Evolutionary conservation across 495 filamentous ascomycete species (phyloP), one percentile per base, ranked within the genome.

Genomic region (Daldinia loculata): DNA sequence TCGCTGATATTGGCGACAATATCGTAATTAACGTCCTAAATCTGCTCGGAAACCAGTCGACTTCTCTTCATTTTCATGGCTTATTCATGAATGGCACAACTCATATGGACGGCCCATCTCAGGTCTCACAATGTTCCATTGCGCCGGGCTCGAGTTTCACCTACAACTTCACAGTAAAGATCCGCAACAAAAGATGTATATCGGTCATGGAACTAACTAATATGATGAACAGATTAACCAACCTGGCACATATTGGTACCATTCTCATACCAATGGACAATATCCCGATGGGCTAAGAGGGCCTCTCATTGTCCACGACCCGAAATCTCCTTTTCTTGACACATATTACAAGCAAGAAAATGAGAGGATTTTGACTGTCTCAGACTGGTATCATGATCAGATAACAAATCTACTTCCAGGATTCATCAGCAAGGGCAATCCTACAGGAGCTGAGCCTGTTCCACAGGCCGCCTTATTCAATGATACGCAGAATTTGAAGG

Each of bases 171-270:
- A 92, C 89, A 6, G 90, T 93, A 76, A 75, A 83, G 14, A 66
- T 8, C 43, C 30, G 3, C 34, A 32, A 45, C 41, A 27, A 22
- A 52, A 41, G n/a, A 26, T 38, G 15, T 26, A 17, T 41, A 38
- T 62, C n/a, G 41, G 26, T 58, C 6, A 32, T 11, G 5, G 43
- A 41, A 29, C 29, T 62, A 41, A 29, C 29, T 62, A 56, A 67
- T 72, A 55, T 59, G 14, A 17, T 17, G n/a, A 17, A 6, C 75
- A 92, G 78, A 74, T 87, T 19, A 81, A 90, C 63, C 89, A 93
- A 76, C 87, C 87, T 11, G 92, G 92, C 30, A 92, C 91, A 0
- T 94, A 92, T 78, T 94, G 92, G 92, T 94, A 94, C 72, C 92
- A 94, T 76, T 92, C 89, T 12, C 92, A 94, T 72, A 83, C 84